phyloP scores from a whole-genome alignment of 164 flowering plant genomes.

The Liquidambar formosana region DNA sequence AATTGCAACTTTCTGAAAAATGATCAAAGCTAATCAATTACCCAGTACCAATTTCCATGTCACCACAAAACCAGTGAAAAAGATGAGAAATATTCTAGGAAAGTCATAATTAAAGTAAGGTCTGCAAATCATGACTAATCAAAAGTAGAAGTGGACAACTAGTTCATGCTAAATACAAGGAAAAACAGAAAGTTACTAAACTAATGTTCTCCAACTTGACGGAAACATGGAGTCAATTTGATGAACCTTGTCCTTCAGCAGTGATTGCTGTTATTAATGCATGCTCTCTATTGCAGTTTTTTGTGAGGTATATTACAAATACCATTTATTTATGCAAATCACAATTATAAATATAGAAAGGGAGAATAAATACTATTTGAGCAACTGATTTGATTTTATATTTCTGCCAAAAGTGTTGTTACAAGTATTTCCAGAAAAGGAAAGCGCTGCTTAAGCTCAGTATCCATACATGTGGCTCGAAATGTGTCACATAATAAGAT shows the following conservation, averaged over 20 bases:
- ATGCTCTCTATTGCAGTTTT: slow-evolving; percentile 1
- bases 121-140: background rate
- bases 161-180: background rate
- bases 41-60: background rate
- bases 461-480: no score
- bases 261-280: background rate
- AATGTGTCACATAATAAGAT: no score
- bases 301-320: background rate
- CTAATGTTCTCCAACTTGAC: background rate
- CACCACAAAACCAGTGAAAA: background rate
- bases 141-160: background rate
- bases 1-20: slow-evolving; percentile 54
- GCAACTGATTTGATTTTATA: background rate
- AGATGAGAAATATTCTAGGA: background rate
- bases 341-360: background rate
- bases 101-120: background rate
- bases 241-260: background rate
- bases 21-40: slow-evolving; percentile 12
- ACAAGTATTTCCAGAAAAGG: background rate
- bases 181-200: background rate
- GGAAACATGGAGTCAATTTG: background rate
- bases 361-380: background rate
- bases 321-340: background rate
- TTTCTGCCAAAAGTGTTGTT: background rate
- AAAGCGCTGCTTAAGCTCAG: background rate